Percentiles rank a stretch among this genome's conserved stretches.
phyloP scores from a whole-genome alignment of 306 rosid genomes.

The Prunus campanulata region DNA sequence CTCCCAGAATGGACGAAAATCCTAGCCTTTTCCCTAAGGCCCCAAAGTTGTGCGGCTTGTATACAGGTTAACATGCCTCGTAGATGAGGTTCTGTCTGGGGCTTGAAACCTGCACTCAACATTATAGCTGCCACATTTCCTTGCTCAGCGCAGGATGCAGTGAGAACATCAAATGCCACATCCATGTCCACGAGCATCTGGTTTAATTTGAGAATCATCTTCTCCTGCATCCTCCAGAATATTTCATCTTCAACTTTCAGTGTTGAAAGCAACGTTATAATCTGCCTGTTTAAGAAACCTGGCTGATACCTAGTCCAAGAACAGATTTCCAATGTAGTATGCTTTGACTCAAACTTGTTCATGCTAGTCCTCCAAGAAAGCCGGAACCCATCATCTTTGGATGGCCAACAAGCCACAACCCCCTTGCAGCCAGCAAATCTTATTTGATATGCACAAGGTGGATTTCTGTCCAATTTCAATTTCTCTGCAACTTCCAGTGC shows the following conservation, averaged over 20 bases:
- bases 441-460: constrained; percentile 82
- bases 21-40: constrained; percentile 80
- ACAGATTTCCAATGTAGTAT: constrained; percentile 70
- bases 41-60: constrained; percentile 84
- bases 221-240: constrained; percentile 81
- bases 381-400: constrained; percentile 47
- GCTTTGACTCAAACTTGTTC: constrained; percentile 60
- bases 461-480: constrained; percentile 50
- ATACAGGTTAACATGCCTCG: constrained; percentile 73
- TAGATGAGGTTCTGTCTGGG: constrained; percentile 80
- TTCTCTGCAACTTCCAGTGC: constrained; percentile 74
- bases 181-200: constrained; percentile 58
- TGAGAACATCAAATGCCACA: constrained; percentile 72
- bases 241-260: constrained; percentile 56
- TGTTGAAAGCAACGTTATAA: constrained; percentile 67
- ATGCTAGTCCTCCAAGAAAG: constrained; percentile 75
- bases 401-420: constrained; percentile 82
- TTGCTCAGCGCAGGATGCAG: constrained; percentile 75
- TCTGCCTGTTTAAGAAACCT: constrained; percentile 83
- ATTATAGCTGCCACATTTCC: constrained; percentile 85
- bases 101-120: constrained; percentile 90
- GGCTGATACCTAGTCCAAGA: constrained; percentile 92
- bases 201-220: constrained; percentile 58
- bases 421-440: constrained; percentile 91
- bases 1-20: constrained; percentile 79